Base-by-base conservation (phyloP, 129 eudicot genomes). In the Pittosporum tobira region DNA sequence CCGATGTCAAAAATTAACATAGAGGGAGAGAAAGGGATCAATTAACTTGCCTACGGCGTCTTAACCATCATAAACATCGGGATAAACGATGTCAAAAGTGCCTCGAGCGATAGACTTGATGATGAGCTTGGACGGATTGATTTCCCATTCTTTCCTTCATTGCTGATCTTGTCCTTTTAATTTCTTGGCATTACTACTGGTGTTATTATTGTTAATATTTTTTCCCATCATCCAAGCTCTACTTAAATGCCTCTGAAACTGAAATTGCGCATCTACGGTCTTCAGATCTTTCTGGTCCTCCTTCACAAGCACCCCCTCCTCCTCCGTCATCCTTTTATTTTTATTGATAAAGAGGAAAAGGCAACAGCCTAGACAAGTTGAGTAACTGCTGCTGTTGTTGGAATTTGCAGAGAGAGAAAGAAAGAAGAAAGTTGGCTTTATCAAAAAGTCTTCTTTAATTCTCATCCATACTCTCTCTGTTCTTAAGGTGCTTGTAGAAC, bases 221-320 rank as follows among this genome's bases (percentile, higher is more conserved):
- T 78, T 77, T 3, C 69, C 80, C 43, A 69, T 69, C 45, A 64
- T 75, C 71, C 80, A 69, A 4, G 75, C 57, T 79, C 77, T 65
- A 67, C 64, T 81, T 30, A 84, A 76, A 75, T 89, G 93, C 64
- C 88, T 73, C 48, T 79, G 83, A 28, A 89, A 74, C 40, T 89
- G n/a, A n/a, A n/a, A n/a, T n/a, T n/a, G 95, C 52, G 85, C 95
- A 57, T 89, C 97, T 48, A 89, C 57, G 79, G 94, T 89, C 79
- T 89, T 85, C 62, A 89, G 88, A 82, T 89, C 97, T 54, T 85
- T 89, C 48, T 85, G 95, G 76, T 89, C 97, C 1, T 95, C 97
- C 61, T 95, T 61, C 22, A 89, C 81, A 62, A 81, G 85, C 2
- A n/a, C 85, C 90, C 46, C 67, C 75, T 7, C 38, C 57, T 2